phyloP scores from a whole-genome alignment of 768 basidiomycete species.

The Neoboletus magnificus region DNA sequence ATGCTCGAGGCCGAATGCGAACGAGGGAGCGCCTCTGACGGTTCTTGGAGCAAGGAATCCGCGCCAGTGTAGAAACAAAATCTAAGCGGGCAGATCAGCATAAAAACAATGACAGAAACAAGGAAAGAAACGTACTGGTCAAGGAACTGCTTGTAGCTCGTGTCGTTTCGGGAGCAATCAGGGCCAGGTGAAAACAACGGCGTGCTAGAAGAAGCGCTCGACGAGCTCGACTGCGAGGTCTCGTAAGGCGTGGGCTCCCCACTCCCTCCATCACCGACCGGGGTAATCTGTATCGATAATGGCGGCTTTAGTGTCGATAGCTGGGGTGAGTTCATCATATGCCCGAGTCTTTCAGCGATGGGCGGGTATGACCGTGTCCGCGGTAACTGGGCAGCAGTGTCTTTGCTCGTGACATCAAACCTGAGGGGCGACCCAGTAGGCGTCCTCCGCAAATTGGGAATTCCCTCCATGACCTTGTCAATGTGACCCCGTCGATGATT shows the following conservation, averaged over 20 bases:
- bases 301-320: conserved; percentile 3
- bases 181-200: conserved; percentile 42
- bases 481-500: conserved; percentile 61
- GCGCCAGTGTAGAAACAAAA: conserved; percentile 81
- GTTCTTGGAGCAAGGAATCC: conserved; percentile 34
- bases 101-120: neutral
- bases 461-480: conserved; percentile 36
- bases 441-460: conserved; percentile 40
- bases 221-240: conserved; percentile 41
- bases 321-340: conserved; percentile 11
- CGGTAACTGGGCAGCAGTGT: conserved; percentile 20
- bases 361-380: conserved; percentile 40
- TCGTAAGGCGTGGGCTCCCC: conserved; percentile 48
- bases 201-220: conserved; percentile 43
- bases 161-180: conserved; percentile 24
- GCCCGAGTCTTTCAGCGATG: neutral
- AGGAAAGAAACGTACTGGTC: conserved; percentile 49
- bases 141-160: conserved; percentile 59
- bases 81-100: conserved; percentile 35
- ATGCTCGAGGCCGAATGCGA: conserved; percentile 54
- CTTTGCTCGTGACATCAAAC: conserved; percentile 20
- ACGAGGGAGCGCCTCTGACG: conserved; percentile 32
- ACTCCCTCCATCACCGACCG: conserved; percentile 23
- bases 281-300: conserved; percentile 11
- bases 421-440: conserved; percentile 46